Evolutionary conservation across 78 protist species (phyloP).

Genomic region (Pigoraptor vietnamica): DNA sequence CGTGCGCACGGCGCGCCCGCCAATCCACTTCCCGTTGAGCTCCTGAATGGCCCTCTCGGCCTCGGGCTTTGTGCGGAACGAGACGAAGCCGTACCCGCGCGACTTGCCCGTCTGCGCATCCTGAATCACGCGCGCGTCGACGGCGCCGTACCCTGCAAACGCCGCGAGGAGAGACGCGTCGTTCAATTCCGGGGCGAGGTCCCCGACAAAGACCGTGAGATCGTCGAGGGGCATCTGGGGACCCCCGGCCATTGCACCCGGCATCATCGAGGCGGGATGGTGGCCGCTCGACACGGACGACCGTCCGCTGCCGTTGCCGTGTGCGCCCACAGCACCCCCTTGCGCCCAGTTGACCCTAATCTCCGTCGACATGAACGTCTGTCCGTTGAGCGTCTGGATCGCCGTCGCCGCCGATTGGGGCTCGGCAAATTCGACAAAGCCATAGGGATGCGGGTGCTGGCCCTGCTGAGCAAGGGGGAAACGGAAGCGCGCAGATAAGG

Average conservation of each 20-base stretch:
- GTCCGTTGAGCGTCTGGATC: not conserved
- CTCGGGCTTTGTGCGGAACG: not conserved
- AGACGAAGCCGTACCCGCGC: not conserved
- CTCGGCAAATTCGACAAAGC: not conserved
- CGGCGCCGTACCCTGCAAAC: not conserved
- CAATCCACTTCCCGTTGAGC: not conserved
- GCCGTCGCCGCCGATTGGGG: not conserved
- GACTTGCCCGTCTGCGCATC: not conserved
- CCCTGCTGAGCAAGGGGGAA: not conserved
- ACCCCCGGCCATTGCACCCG: no score
- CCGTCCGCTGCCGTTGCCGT: not conserved
- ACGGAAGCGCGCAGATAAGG: not conserved
- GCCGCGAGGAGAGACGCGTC: not conserved
- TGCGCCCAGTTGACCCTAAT: not conserved
- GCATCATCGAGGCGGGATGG: no score
- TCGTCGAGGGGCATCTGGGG: not conserved
- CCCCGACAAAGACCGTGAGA: not conserved
- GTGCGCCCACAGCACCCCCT: not conserved
- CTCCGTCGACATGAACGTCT: not conserved
- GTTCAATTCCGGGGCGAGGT: not conserved
- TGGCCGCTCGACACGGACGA: no score
- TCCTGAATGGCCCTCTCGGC: not conserved
- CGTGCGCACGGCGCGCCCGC: not conserved
- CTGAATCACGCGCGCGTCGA: not conserved
- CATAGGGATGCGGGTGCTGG: not conserved